These are phyloP conservation scores for Pythium apleroticum DNA, from an alignment of 352 stramenopile species.

Conservation along the genomic window DNA sequence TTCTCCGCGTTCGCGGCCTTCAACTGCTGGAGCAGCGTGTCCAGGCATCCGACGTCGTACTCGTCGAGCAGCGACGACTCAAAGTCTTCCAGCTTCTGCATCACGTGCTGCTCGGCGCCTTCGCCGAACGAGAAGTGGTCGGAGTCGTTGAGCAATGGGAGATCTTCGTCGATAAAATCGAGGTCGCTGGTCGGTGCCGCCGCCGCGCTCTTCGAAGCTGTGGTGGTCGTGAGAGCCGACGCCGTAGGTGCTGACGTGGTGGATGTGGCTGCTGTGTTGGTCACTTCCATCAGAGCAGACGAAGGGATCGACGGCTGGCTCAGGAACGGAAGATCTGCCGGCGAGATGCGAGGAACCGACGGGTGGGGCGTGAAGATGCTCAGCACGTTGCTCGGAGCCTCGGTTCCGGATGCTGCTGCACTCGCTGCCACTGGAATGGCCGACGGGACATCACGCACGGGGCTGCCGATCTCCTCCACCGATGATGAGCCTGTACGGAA, in stretches of 20 bases:
- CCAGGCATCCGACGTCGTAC: slow-evolving; percentile 82
- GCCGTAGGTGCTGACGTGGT: slow-evolving; percentile 10
- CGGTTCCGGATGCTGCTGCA: slow-evolving; percentile 5
- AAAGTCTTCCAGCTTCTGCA: slow-evolving; percentile 89
- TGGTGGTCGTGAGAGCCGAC: slow-evolving; percentile 13
- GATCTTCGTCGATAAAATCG: slow-evolving; percentile 74
- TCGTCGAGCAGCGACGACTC: slow-evolving; percentile 85
- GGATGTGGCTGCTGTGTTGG: not conserved
- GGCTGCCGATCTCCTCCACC: slow-evolving; percentile 49
- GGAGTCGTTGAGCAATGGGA: slow-evolving; percentile 66
- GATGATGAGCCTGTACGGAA: slow-evolving; percentile 36
- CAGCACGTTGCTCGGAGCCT: slow-evolving; percentile 56
- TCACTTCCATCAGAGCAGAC: slow-evolving; percentile 10
- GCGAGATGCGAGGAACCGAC: slow-evolving; percentile 14
- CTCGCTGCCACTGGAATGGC: slow-evolving; percentile 35
- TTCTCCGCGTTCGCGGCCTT: slow-evolving; percentile 58
- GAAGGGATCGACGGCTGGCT: slow-evolving; percentile 7
- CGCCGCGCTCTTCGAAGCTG: not conserved
- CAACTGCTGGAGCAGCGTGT: slow-evolving; percentile 81
- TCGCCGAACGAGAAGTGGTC: slow-evolving; percentile 75
- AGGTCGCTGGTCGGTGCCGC: slow-evolving; percentile 20
- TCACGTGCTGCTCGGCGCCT: slow-evolving; percentile 76
- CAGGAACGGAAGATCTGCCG: not conserved
- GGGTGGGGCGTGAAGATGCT: slow-evolving; percentile 69
- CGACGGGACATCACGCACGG: slow-evolving; percentile 31